phyloP scores from a whole-genome alignment of 352 stramenopile genomes.

The Phytopythium sindhum region DNA sequence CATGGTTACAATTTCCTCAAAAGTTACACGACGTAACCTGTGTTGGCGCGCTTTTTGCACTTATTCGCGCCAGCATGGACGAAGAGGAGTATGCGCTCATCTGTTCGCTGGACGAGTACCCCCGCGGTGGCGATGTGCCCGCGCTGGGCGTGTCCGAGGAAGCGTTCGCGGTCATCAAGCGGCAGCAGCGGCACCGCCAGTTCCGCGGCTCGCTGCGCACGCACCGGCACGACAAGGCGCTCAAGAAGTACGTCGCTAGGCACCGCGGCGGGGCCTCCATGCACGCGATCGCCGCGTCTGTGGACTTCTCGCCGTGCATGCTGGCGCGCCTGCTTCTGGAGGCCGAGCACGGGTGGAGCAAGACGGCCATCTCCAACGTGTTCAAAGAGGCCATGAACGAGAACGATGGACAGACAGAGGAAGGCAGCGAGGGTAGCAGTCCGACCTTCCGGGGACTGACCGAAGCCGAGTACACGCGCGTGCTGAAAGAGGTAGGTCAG shows the following conservation, averaged over 20 bases:
- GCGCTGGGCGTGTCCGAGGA: conserved; percentile 43
- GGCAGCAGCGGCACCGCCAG: conserved; percentile 42
- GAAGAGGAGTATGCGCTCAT: conserved; percentile 44
- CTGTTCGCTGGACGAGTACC: conserved; percentile 39
- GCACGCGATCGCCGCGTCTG: conserved; percentile 32
- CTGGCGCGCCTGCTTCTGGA: conserved; percentile 61
- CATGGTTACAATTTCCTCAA: too few relatives aligned
- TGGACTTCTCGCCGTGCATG: conserved; percentile 68
- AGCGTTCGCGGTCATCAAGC: conserved; percentile 56
- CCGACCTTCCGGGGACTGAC: conserved; percentile 22
- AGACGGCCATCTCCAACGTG: conserved; percentile 62
- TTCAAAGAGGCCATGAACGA: conserved; percentile 54
- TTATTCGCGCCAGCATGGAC: conserved; percentile 27
- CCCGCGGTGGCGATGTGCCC: conserved; percentile 2
- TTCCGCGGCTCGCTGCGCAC: conserved; percentile 39
- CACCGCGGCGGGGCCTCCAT: conserved; percentile 33
- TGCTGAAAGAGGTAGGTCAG: conserved; percentile 23
- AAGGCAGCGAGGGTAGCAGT: not conserved
- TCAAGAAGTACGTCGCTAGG: conserved; percentile 48
- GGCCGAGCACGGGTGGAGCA: conserved; percentile 49
- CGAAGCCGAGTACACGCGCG: conserved; percentile 19
- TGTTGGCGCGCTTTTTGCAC: not conserved
- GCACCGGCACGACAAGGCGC: conserved; percentile 56
- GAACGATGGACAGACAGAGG: conserved; percentile 5
- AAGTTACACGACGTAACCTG: not conserved